Percentiles rank a stretch among this genome's conserved stretches.
phyloP scores from a whole-genome alignment of 306 rosid genomes.

The Leucaena leucocephala region DNA sequence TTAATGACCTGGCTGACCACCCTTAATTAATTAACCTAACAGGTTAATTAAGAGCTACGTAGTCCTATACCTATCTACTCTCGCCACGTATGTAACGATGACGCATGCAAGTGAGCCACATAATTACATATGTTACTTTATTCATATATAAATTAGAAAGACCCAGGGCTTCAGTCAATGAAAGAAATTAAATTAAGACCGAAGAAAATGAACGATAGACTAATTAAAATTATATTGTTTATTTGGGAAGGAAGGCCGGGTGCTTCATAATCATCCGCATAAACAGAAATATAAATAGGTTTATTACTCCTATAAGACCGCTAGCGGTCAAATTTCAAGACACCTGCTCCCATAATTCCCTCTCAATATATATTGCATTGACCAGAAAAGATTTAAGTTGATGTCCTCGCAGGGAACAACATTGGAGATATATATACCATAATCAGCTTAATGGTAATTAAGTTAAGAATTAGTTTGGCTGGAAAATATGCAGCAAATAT shows the following conservation, averaged over 20 bases:
- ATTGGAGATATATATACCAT: not conserved
- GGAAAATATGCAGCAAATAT: conserved; percentile 4
- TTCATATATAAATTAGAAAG: not conserved
- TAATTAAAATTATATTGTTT: no score
- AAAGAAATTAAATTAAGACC: not conserved
- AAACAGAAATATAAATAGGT: not conserved
- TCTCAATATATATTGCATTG: not conserved
- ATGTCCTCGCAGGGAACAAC: not conserved
- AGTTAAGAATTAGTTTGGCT: not conserved
- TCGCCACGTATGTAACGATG: not conserved
- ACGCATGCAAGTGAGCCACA: not conserved
- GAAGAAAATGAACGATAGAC: not conserved
- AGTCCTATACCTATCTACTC: not conserved
- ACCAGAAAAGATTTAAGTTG: not conserved
- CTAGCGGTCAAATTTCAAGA: not conserved
- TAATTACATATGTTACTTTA: not conserved
- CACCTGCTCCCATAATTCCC: not conserved
- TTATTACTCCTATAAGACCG: not conserved
- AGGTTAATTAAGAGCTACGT: no score
- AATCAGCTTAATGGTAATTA: not conserved
- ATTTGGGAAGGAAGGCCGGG: no score
- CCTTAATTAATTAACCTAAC: no score
- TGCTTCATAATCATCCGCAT: not conserved
- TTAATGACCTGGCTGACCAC: no score
- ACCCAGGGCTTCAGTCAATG: not conserved